Base-by-base conservation (phyloP, 495 filamentous ascomycete species). In the Daldinia bambusicola region DNA sequence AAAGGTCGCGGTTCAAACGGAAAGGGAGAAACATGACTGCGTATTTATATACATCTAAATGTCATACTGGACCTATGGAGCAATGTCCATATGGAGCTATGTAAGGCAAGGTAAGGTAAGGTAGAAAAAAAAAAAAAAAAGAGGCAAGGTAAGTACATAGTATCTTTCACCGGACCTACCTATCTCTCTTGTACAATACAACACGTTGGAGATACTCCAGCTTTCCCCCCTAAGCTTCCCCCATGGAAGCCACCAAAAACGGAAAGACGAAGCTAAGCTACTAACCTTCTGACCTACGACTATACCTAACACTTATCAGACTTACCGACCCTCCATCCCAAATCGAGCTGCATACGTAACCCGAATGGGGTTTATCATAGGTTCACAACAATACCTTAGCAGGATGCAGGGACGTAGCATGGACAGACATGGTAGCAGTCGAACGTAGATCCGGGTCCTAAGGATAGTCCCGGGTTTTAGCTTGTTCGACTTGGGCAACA, bases 401-500 rank as follows among this genome's bases (percentile, higher is more conserved):
- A 53, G 41, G 55, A 67, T 55, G 60, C 60, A 72, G 69, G 69
- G 70, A 61, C 70, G 60, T 36, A 36, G 34, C 60, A 72, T 64
- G 69, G 70, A 61, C 70, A 55, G 70, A 61, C 70, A 55, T 68
- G 55, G 65, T 68, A 60, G 65, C 8, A 61, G 51, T 66, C 41
- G 9, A 67, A 67, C 59, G 38, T 55, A 65, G 62, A 68, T 72
- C 64, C 53, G 69, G 64, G 64, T 53, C 59, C 58, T 61, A 26
- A 26, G 9, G 34, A 55, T 13, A 36, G 53, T 56, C 53, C 32
- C 31, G 30, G 53, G 18, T 26, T 53, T 53, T 53, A 16, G 31
- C 51, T 32, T 14, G 26, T 6, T 34, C 13, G 40, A 36, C 22
- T 26, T 13, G 37, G 16, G 56, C 56, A 60, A 13, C 32, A 20